Base-by-base conservation (phyloP, 164 flowering plant species). In the grape (Vitis vinifera) region DNA sequence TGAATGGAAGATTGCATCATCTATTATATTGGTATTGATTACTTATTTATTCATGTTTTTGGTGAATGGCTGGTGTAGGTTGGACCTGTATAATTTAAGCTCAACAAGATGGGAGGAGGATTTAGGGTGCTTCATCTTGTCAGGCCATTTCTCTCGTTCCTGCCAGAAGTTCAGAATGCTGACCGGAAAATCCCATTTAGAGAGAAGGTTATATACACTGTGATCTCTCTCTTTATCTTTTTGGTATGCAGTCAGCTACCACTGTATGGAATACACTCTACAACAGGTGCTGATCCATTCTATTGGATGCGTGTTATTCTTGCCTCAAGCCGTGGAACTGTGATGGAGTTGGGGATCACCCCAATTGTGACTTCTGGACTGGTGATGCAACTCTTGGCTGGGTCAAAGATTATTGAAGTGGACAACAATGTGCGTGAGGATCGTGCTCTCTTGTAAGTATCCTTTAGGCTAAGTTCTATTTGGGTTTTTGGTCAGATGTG, bases 281-380 rank as follows among this genome's bases (percentile, higher is more conserved):
- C 88, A 0, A 87, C 87, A 1, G 89, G 89, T 1, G 90, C 88
- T 15, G 93, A 89, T 74, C 91, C 92, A 29, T 87, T 88, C 70
- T 87, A 87, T 60, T 87, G 89, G 90, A 88, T 88, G 90, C 88
- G 89, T 65, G 89, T 86, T 48, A 89, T 89, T 68, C 89, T 89
- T 49, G 93, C 93, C 59, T 85, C 93, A 8, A 89, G 66, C 68
- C 87, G 93, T 64, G 91, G 93, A 16, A 89, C 90, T 48, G 91
- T 89, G 68, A 89, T 89, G 93, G 93, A 89, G 82, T 87, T 89
- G 66, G 93, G 93, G 1, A 87, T 89, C 71, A 86, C 91, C 13
- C 89, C 93, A 10, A 86, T 89, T 73, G 91, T 89, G 69, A 89
- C 91, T 17, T 86, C 91, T 77, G 90, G 91, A 53, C 49, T 89